Percentiles rank a stretch among this genome's conserved stretches.
phyloP scores from a whole-genome alignment of 176 grass and related monocot genomes.

The Aegilops bicornis region DNA sequence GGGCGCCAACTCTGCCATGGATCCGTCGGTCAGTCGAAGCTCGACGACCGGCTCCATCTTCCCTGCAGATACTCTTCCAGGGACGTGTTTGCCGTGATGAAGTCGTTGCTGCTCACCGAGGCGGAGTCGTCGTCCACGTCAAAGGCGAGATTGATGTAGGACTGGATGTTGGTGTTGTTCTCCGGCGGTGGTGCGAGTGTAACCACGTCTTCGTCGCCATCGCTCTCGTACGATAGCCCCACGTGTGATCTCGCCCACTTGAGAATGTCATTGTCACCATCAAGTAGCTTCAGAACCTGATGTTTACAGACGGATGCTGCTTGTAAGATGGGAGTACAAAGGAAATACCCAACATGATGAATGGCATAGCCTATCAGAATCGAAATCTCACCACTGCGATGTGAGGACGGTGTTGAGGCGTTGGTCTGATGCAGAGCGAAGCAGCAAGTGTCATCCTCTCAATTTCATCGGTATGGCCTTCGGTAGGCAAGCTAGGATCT shows the following conservation, averaged over 20 bases:
- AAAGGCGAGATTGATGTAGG: conserved; percentile 81
- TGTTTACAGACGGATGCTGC: background rate
- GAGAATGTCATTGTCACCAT: conserved; percentile 49
- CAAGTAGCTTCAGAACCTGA: conserved; percentile 89
- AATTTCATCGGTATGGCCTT: conserved; percentile 45
- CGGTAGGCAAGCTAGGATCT: conserved; percentile 59
- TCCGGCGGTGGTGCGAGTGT: conserved; percentile 19
- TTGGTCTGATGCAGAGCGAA: conserved; percentile 72
- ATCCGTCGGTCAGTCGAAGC: conserved; percentile 51
- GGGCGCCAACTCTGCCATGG: background rate
- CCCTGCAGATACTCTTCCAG: conserved; percentile 85
- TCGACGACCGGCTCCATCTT: conserved; percentile 85
- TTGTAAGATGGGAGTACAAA: conserved; percentile 21
- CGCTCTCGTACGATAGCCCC: conserved; percentile 5
- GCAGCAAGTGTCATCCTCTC: conserved; percentile 87
- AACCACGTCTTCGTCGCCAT: conserved; percentile 44
- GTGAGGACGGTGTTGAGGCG: conserved; percentile 61
- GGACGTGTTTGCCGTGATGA: conserved; percentile 61
- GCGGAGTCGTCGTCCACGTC: conserved; percentile 64
- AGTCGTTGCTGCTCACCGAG: conserved; percentile 69
- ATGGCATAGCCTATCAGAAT: background rate
- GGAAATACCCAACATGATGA: background rate
- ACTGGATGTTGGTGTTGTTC: conserved; percentile 61
- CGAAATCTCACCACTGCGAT: conserved; percentile 52
- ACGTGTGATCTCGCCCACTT: conserved; percentile 74